These are phyloP conservation scores for Chlorella sp. DNA, from an alignment of 139 green algal species.

Conservation along the genomic window DNA sequence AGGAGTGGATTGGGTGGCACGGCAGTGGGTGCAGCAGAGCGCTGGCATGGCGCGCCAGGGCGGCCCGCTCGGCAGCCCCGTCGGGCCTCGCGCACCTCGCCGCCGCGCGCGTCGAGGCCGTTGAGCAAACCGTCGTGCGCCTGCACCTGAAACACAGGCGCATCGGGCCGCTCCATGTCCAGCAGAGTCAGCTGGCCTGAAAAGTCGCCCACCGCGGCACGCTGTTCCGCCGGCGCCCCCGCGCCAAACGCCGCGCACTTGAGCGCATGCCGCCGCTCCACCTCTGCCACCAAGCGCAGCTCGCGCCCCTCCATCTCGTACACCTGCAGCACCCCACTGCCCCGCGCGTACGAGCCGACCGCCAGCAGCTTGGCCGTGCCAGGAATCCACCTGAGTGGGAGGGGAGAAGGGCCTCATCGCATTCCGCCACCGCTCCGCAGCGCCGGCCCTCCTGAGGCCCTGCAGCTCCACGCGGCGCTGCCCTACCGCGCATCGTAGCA, in stretches of 20 bases:
- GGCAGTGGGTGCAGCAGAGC: too few relatives aligned
- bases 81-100: constrained; percentile 66
- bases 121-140: constrained; percentile 85
- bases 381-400: constrained; percentile 91
- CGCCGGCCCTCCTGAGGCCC: too few relatives aligned
- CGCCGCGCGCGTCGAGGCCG: constrained; percentile 75
- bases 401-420: too few relatives aligned
- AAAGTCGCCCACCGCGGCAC: constrained; percentile 82
- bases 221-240: constrained; percentile 41
- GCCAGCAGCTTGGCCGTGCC: constrained; percentile 78
- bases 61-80: too few relatives aligned
- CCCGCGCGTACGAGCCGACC: constrained; percentile 66
- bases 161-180: constrained; percentile 66
- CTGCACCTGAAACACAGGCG: constrained; percentile 59
- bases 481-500: constrained; percentile 86
- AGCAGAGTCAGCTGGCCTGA: constrained; percentile 72
- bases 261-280: constrained; percentile 61
- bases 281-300: constrained; percentile 56
- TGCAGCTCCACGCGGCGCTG: too few relatives aligned
- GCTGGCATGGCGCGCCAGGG: too few relatives aligned
- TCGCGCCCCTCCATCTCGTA: constrained; percentile 54
- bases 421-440: too few relatives aligned
- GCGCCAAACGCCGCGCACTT: constrained; percentile 83
- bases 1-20: too few relatives aligned
- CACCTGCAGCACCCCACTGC: constrained; percentile 79